Evolutionary conservation across 23 red algal species (phyloP).

Genomic region (Cyanidiococcus yangmingshanensis): DNA sequence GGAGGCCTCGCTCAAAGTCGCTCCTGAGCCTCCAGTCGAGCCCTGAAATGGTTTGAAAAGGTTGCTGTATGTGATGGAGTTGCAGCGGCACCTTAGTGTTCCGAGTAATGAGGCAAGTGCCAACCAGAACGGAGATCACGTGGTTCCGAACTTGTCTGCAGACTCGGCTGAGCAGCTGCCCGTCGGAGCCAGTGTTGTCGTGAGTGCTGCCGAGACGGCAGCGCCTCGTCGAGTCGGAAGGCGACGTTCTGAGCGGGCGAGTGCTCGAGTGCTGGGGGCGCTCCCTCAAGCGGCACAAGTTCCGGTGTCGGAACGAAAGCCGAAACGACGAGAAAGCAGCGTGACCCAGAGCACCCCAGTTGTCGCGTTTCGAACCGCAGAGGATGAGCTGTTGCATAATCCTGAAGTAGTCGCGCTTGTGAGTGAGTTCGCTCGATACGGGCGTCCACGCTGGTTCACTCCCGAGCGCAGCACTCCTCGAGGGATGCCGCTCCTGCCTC

Average conservation of each 20-base stretch:
- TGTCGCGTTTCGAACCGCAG: neutral
- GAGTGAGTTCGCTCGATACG: constrained; percentile 13
- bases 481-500: neutral
- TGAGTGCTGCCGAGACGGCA: neutral
- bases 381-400: neutral
- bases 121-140: neutral
- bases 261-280: neutral
- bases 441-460: constrained; percentile 11
- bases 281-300: neutral
- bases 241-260: neutral
- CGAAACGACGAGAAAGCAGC: neutral
- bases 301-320: neutral
- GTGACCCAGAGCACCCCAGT: neutral
- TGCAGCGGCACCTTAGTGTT: neutral
- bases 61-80: too few relatives aligned
- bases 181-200: neutral
- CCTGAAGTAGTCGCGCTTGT: constrained; percentile 2
- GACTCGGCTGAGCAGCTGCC: neutral
- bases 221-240: neutral
- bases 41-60: too few relatives aligned
- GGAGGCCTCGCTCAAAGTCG: too few relatives aligned
- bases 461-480: neutral
- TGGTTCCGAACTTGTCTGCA: neutral
- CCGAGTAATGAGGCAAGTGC: neutral
- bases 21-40: too few relatives aligned